These are phyloP conservation scores for Pichia heedii DNA, from an alignment of 805 yeast genomes.

Conservation along the genomic window DNA sequence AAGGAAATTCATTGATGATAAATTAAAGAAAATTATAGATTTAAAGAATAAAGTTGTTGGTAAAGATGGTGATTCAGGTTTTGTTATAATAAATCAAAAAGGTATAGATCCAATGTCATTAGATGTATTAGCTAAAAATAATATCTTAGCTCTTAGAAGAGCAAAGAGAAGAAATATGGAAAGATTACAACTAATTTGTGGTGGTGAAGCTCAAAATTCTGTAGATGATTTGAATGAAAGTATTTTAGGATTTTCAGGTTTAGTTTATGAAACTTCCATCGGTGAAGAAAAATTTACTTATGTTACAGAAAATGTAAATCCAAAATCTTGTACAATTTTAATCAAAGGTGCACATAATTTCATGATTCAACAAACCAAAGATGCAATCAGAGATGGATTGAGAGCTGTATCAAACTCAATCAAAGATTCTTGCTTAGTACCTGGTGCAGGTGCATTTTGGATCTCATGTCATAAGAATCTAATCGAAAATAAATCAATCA, in stretches of 20 bases:
- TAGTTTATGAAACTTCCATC: slow-evolving; percentile 82
- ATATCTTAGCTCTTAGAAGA: slow-evolving; percentile 88
- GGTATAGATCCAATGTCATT: slow-evolving; percentile 98
- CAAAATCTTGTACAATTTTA: slow-evolving; percentile 83
- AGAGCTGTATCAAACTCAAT: slow-evolving; percentile 90
- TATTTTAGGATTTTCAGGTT: slow-evolving; percentile 80
- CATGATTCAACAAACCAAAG: slow-evolving; percentile 84
- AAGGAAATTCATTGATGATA: slow-evolving; percentile 89
- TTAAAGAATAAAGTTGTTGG: slow-evolving; percentile 89
- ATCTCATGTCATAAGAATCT: slow-evolving; percentile 71
- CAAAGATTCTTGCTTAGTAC: slow-evolving; percentile 75
- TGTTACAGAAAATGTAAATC: slow-evolving; percentile 82
- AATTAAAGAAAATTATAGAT: slow-evolving; percentile 82
- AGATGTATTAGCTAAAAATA: slow-evolving; percentile 87
- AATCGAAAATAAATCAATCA: slow-evolving; percentile 38
- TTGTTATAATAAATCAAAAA: slow-evolving; percentile 94
- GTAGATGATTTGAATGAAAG: slow-evolving; percentile 84
- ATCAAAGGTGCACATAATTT: slow-evolving; percentile 92
- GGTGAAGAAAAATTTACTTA: slow-evolving; percentile 98
- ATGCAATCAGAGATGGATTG: slow-evolving; percentile 95
- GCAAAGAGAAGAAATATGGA: slow-evolving; percentile 99
- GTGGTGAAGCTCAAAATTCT: slow-evolving; percentile 96
- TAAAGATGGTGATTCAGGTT: slow-evolving; percentile 54
- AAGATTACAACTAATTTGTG: slow-evolving; percentile 89
- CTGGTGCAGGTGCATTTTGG: slow-evolving; percentile 97